Conservation (phyloP, 2,329 filamentous ascomycete species). For the Colletotrichum musicola region DNA sequence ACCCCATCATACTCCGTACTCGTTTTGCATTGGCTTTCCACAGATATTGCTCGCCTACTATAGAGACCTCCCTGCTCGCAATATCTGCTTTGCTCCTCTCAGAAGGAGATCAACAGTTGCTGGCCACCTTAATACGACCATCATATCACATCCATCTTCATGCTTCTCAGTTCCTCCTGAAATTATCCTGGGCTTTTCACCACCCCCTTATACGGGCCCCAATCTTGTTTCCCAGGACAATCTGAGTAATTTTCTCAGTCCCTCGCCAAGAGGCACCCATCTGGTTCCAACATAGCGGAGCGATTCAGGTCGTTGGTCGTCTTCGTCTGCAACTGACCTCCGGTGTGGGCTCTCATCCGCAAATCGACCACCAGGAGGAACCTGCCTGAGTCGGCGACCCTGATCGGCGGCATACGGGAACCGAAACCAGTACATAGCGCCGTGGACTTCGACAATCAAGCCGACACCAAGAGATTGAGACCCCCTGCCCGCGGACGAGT, state of each 20-base stretch:
- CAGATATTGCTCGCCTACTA: slow-evolving; percentile 19
- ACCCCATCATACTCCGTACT: slow-evolving; percentile 24
- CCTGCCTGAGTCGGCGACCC: slow-evolving; percentile 1
- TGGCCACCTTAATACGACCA: slow-evolving; percentile 22
- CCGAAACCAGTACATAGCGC: background rate
- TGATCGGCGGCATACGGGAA: background rate
- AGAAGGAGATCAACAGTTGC: background rate
- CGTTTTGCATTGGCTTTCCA: slow-evolving; percentile 24
- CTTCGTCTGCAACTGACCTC: background rate
- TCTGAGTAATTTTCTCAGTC: background rate
- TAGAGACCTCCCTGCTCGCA: slow-evolving; percentile 12
- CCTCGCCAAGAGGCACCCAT: slow-evolving; percentile 8
- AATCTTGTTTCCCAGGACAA: slow-evolving; percentile 9
- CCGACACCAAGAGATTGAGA: background rate
- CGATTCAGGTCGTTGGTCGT: background rate
- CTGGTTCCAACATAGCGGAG: slow-evolving; percentile 12
- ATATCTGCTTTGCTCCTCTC: background rate
- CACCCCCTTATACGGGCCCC: background rate
- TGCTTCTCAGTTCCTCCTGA: slow-evolving; percentile 4
- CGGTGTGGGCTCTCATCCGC: no score
- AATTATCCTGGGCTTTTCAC: background rate
- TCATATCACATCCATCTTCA: slow-evolving; percentile 29
- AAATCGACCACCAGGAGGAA: background rate
- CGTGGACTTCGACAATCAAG: slow-evolving; percentile 2
- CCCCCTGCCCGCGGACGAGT: background rate